Evolutionary conservation across 768 basidiomycete species (phyloP).

Genomic region (Boletellus emodensis): DNA sequence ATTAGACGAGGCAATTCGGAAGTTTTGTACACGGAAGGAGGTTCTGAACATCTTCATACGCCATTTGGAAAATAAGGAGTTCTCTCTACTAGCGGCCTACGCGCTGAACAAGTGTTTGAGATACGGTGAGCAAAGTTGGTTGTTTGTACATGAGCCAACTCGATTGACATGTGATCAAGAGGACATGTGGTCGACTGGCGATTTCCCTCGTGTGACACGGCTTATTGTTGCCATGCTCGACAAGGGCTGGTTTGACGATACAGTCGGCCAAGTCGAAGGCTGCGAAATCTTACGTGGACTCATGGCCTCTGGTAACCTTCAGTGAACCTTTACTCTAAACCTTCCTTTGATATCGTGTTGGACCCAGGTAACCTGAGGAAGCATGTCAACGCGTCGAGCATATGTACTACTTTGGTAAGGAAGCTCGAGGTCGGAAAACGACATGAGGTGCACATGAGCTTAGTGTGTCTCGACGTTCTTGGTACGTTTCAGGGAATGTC

Average conservation of each 20-base stretch:
- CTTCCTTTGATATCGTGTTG: too few relatives aligned
- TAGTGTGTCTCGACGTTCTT: conserved; percentile 21
- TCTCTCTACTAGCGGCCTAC: conserved; percentile 18
- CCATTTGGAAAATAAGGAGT: conserved; percentile 11
- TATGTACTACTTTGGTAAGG: conserved; percentile 10
- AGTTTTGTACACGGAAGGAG: not conserved
- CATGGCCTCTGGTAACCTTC: not conserved
- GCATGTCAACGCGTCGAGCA: conserved; percentile 6
- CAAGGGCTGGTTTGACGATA: conserved; percentile 21
- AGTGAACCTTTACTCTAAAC: too few relatives aligned
- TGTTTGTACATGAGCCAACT: too few relatives aligned
- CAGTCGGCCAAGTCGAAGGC: conserved; percentile 10
- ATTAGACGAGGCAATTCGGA: not conserved
- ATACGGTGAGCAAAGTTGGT: conserved; percentile 5
- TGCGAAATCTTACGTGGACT: not conserved
- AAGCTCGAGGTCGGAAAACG: conserved; percentile 12
- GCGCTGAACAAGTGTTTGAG: conserved; percentile 13
- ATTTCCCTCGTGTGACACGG: not conserved
- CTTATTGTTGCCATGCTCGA: conserved; percentile 17
- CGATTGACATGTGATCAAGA: conserved; percentile 1
- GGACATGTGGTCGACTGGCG: conserved; percentile 11
- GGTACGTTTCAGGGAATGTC: conserved; percentile 2
- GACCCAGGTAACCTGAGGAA: conserved; percentile 8
- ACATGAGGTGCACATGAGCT: conserved; percentile 16
- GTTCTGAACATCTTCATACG: conserved; percentile 8